phyloP scores from a whole-genome alignment of 805 yeast genomes.

The Starmerella kuoi region DNA sequence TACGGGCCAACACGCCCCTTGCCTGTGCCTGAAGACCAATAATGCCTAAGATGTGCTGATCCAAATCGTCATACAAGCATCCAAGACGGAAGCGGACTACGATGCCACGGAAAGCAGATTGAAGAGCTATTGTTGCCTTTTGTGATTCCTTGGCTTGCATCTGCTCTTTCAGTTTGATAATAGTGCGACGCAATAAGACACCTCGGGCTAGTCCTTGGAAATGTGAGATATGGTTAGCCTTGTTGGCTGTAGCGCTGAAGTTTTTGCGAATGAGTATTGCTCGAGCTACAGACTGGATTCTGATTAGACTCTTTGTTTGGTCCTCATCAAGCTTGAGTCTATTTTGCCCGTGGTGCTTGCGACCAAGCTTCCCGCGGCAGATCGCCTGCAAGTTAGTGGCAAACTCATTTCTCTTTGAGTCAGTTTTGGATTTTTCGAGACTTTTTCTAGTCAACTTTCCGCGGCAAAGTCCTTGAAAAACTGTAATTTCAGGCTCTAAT shows the following conservation, averaged over 20 bases:
- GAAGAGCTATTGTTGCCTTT: slow-evolving; percentile 25
- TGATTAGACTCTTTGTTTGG: slow-evolving; percentile 25
- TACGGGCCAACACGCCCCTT: slow-evolving; percentile 28
- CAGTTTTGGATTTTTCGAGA: background rate
- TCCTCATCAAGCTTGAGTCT: background rate
- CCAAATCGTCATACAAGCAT: slow-evolving; percentile 27
- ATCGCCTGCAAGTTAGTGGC: slow-evolving; percentile 16
- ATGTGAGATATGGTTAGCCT: slow-evolving; percentile 4
- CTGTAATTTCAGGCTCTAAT: slow-evolving; percentile 32
- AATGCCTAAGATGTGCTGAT: slow-evolving; percentile 26
- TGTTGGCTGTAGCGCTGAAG: slow-evolving; percentile 4
- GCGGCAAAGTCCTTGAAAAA: slow-evolving; percentile 43
- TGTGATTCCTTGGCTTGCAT: slow-evolving; percentile 1
- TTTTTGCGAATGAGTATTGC: slow-evolving; percentile 36
- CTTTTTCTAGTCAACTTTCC: slow-evolving; percentile 3
- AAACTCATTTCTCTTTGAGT: background rate
- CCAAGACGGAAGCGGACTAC: slow-evolving; percentile 28
- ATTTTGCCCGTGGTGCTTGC: slow-evolving; percentile 12
- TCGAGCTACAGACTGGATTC: slow-evolving; percentile 45
- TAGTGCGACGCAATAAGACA: slow-evolving; percentile 19
- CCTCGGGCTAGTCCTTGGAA: slow-evolving; percentile 53
- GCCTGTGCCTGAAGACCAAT: slow-evolving; percentile 27
- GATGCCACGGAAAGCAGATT: slow-evolving; percentile 31
- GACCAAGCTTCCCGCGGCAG: slow-evolving; percentile 19
- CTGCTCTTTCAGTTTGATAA: background rate